A percentile compares a stretch with the other conserved stretches of the same genome.
phyloP scores from a whole-genome alignment of 805 yeast genomes.

The Metschnikowia lochheadii region DNA sequence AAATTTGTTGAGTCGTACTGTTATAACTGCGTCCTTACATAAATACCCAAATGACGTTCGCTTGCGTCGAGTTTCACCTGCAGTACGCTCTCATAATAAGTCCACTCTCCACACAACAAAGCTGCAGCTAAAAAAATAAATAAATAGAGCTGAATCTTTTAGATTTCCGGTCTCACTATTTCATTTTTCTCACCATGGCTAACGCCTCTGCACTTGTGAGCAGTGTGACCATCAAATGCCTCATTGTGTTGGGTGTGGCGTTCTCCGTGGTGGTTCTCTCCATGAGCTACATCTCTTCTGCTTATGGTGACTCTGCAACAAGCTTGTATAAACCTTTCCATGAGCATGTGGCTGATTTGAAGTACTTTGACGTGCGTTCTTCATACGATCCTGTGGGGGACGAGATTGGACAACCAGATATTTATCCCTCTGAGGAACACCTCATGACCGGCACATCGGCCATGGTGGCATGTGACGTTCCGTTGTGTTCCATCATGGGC shows the following conservation, averaged over 20 bases:
- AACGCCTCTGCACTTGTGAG: neutral
- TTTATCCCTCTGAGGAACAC: constrained; percentile 38
- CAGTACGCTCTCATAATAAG: neutral
- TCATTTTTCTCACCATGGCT: neutral
- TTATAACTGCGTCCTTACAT: neutral
- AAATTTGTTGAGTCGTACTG: neutral
- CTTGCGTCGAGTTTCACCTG: neutral
- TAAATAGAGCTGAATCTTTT: neutral
- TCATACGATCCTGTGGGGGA: constrained; percentile 18
- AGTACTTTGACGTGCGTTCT: neutral
- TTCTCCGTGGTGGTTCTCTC: neutral
- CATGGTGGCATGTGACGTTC: constrained; percentile 67
- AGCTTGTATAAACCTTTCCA: constrained; percentile 1
- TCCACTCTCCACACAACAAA: neutral
- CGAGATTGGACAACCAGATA: constrained; percentile 33
- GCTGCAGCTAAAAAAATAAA: neutral
- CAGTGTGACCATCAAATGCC: neutral
- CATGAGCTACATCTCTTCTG: neutral
- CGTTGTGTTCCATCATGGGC: constrained; percentile 61
- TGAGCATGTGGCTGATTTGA: neutral
- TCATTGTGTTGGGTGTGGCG: neutral
- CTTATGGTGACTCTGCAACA: neutral
- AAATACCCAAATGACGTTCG: neutral
- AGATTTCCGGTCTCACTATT: neutral
- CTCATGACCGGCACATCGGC: constrained; percentile 44